These are phyloP conservation scores for Suillus decipiens DNA, from an alignment of 768 basidiomycete species.

Conservation along the genomic window DNA sequence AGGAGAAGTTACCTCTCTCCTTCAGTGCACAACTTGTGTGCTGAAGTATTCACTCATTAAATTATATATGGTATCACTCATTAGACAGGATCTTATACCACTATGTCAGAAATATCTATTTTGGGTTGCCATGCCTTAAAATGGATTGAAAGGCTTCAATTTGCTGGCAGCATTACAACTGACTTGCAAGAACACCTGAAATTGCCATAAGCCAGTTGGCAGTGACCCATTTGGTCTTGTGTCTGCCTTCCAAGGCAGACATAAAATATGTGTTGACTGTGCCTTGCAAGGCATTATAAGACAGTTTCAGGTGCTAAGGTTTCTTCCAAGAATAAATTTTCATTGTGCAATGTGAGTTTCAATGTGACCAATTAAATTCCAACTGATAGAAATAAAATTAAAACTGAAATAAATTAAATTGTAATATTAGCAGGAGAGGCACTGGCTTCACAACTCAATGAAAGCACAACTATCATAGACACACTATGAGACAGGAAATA, in stretches of 20 bases:
- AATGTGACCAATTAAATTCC: not conserved
- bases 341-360: not conserved
- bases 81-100: too few relatives aligned
- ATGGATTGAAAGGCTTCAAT: not conserved
- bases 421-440: too few relatives aligned
- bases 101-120: not conserved
- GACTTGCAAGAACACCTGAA: slow-evolving; percentile 1
- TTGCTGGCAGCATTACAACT: not conserved
- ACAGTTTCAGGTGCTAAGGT: not conserved
- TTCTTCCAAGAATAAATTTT: not conserved
- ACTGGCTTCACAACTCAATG: too few relatives aligned
- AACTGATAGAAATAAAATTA: not conserved
- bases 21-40: too few relatives aligned
- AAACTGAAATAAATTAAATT: not conserved
- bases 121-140: slow-evolving; percentile 1
- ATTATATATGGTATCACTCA: too few relatives aligned
- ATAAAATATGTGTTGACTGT: too few relatives aligned
- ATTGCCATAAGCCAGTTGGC: not conserved
- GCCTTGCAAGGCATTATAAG: not conserved
- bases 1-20: too few relatives aligned
- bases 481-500: too few relatives aligned
- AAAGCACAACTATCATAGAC: not conserved
- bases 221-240: not conserved
- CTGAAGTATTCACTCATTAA: too few relatives aligned
- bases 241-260: slow-evolving; percentile 1